phyloP scores from a whole-genome alignment of 2,329 filamentous ascomycete genomes.

The Pseudocercospora fijiensis region DNA sequence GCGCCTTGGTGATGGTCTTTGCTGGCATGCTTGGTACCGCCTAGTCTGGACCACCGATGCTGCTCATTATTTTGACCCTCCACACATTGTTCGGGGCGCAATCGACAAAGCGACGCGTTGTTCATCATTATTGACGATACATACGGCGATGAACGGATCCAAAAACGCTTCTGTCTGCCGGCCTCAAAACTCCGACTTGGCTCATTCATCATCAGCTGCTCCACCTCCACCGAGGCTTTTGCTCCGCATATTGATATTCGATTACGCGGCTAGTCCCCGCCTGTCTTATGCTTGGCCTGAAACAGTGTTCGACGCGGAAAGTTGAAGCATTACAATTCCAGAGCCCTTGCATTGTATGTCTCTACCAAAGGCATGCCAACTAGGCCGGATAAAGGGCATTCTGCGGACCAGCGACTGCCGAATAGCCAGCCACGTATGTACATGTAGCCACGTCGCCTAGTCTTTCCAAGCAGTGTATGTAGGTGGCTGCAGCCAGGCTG shows the following conservation, averaged over 20 bases:
- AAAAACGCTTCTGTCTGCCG: not conserved
- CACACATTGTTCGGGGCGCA: not conserved
- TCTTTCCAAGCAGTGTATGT: not conserved
- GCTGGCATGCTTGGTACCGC: not conserved
- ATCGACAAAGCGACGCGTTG: not conserved
- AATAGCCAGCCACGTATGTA: not conserved
- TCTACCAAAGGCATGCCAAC: not conserved
- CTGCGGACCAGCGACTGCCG: not conserved
- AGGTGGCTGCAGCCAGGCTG: not conserved
- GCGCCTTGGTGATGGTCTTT: no score
- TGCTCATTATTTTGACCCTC: not conserved
- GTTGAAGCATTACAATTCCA: not conserved
- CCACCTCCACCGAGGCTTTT: not conserved
- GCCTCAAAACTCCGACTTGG: not conserved
- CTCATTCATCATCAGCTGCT: not conserved
- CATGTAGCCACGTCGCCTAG: not conserved
- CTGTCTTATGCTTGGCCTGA: not conserved
- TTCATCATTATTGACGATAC: not conserved
- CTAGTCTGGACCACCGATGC: not conserved
- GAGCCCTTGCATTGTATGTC: not conserved
- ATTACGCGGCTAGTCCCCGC: conserved; percentile 3
- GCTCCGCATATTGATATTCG: not conserved
- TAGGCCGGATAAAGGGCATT: not conserved
- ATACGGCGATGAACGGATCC: not conserved
- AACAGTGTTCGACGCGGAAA: not conserved